Base-by-base conservation (phyloP, 2,329 filamentous ascomycete species). In the Fusarium nurragi region DNA sequence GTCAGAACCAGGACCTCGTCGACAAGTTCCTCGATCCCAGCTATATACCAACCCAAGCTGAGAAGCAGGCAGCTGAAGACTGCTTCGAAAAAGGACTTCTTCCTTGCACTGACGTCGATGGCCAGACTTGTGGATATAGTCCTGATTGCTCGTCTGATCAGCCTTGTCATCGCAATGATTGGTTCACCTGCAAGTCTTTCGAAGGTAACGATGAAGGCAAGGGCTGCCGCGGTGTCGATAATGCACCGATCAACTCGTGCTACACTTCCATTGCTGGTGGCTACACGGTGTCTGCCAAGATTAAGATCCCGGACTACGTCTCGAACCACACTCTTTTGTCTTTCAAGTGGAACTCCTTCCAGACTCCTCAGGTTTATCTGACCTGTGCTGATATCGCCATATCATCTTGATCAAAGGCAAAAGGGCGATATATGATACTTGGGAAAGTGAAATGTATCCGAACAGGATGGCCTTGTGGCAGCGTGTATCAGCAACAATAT, bases 281-380 rank as follows among this genome's bases (percentile, higher is more conserved):
- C 0, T 85, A 84, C 68, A 83, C 80, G 0, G 82, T 85, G 11
- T 80, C 80, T 14, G 83, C 83, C 75, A 79, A 80, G 75, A 78
- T 85, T 67, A 78, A 78, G 70, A 77, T 85, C 25, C 83, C 83
- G 1, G 75, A 83, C 36, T 83, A 80, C 61, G 64, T 73, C 4
- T 82, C 81, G 0, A 75, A 79, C 47, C 83, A 86, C 65, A 86
- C 83, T 0, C 73, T 86, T 21, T 74, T 86, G 0, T 81, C 80
- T 0, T 82, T 83, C 70, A 79, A 81, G 54, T 86, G 83, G 84
- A 85, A 86, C 72, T 79, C 82, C 1, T 85, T 79, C 71, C 82
- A 86, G 73, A 85, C 83, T 0, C 76, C 77, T 0, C 84, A 86
- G 73, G 77, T 85, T 9, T 86, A 85, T 66, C 75, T 85, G 5